Evolutionary conservation across 192 early-diverging fungal genomes (phyloP), one percentile per base, ranked within the genome.

Genomic region (Rhizophagus prolifer): DNA sequence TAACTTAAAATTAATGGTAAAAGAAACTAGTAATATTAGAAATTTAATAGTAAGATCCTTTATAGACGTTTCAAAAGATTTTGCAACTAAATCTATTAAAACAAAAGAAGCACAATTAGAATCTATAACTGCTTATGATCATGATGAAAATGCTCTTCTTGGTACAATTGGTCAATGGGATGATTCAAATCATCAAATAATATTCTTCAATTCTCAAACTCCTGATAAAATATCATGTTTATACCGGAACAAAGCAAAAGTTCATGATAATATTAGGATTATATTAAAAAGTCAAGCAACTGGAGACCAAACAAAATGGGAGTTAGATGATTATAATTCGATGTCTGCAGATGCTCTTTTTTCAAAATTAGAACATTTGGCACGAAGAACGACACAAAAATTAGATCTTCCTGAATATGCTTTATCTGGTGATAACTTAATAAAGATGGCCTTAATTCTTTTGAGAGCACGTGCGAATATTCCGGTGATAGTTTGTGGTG

Each of bases 1-100:
- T 34, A 79, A 79, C 67, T 3, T 79, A 7, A 46, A 30, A 38
- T 36, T 78, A 23, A 78, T 78, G 76, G 25, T 68, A n/a, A 25
- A 58, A 26, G 62, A 78, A 38, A 47, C 9, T 14, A n/a, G n/a
- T n/a, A 30, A 74, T 58, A 41, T 72, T 36, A 71, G 76, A 44
- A 30, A 69, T 19, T 74, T 72, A 31, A 34, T 78, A 26, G 26
- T 78, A 10, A n/a, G 60, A 5, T 62, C 76, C 6, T 36, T 74
- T 1, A 26, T 74, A 31, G 9, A 26, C 8, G 72, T 74, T 21
- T 74, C 72, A 34, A 58, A 64, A 26, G 72, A 74, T 12, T 74
- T 74, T 34, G 58, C 72, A 10, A 64, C 62, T 14, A 9, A 62
- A 16, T 74, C 72, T 13, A 26, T 74, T 23, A 16, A 36, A 19